These are phyloP conservation scores for Camillea tinctor DNA, from an alignment of 2,329 filamentous ascomycete species.

Conservation along the genomic window DNA sequence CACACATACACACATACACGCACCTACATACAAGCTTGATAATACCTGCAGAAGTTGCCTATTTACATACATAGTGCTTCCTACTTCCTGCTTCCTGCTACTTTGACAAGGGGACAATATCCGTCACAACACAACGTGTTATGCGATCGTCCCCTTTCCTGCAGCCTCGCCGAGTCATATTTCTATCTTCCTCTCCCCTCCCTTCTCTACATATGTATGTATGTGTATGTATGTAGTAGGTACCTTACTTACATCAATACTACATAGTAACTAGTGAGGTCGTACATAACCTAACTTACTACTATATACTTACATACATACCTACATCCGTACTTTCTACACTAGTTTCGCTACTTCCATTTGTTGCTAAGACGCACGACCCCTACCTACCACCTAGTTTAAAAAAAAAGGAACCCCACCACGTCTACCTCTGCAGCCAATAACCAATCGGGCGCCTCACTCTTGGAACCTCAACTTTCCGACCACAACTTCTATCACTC, in stretches of 20 bases:
- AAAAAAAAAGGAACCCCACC: slow-evolving; percentile 11
- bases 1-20: too few relatives aligned
- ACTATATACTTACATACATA: neutral
- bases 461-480: slow-evolving; percentile 26
- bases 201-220: neutral
- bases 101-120: neutral
- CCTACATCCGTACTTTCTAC: too few relatives aligned
- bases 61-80: too few relatives aligned
- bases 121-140: neutral
- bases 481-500: slow-evolving; percentile 21
- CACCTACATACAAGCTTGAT: too few relatives aligned
- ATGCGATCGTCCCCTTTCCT: neutral
- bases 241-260: too few relatives aligned
- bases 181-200: too few relatives aligned
- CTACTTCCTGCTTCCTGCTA: neutral
- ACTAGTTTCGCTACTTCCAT: neutral
- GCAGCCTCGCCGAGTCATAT: neutral
- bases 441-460: slow-evolving; percentile 32
- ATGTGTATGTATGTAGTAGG: too few relatives aligned
- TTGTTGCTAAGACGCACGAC: slow-evolving; percentile 4
- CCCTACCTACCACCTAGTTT: slow-evolving; percentile 10
- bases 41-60: too few relatives aligned
- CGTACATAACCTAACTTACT: too few relatives aligned
- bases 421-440: slow-evolving; percentile 26
- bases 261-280: too few relatives aligned